Evolutionary conservation across 768 basidiomycete species (phyloP), one percentile per base, ranked within the genome.

Genomic region (Naganishia vishniacii): DNA sequence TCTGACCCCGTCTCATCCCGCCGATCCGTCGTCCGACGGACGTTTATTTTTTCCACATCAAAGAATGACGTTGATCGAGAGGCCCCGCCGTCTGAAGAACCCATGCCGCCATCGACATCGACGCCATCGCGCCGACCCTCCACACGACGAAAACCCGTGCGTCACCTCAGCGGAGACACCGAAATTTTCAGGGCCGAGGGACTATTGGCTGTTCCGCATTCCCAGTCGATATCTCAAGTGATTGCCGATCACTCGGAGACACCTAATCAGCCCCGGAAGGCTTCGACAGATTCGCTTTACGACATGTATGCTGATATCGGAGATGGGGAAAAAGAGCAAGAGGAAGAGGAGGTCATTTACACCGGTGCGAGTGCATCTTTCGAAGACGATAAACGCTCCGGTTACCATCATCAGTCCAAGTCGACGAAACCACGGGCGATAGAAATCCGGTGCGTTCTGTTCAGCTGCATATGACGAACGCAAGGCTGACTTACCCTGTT

Each of bases 111-210:
- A 12, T 56, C 32, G 12, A 26, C 53, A 25, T 23, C 53, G 3
- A 31, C 31, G 26, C 59, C 59, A 8, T 13, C 59, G 16, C 42
- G 59, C n/a, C 41, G 59, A 44, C 59, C 59, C 6, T 60, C 59
- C 6, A 60, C 59, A 2, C 59, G 45, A 18, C 59, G 59, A n/a
- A 60, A 60, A 37, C 59, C 59, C 1, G 59, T 60, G 4, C 59
- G 45, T 23, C 59, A 47, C 16, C 41, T 47, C 25, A 60, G 59
- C 31, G 59, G 42, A 1, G 59, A 60, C 28, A 56, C 53, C 7
- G 53, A 56, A 3, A n/a, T 56, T 34, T 40, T 56, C 6, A 32
- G 53, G 15, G 53, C 53, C 13, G 53, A 56, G 40, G 53, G 53
- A 4, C 34, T 56, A 3, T 13, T 40, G 26, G 53, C 12, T 29